Base-by-base conservation (phyloP, 768 basidiomycete genomes). In the Lactifluus echinatus region DNA sequence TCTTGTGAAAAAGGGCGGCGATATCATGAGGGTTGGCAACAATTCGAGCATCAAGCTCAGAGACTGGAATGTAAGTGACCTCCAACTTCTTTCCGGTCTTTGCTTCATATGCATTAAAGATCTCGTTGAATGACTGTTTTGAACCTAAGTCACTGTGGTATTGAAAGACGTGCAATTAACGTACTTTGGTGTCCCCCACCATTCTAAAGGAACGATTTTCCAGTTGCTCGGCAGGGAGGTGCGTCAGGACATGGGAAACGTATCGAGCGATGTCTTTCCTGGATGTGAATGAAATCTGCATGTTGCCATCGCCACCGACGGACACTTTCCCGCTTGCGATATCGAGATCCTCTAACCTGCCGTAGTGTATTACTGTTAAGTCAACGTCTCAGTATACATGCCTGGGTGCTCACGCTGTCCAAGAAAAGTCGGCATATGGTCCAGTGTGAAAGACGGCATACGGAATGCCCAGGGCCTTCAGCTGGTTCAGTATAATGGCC, bases 201-300 rank as follows among this genome's bases (percentile, higher is more conserved):
- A 64, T 21, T 14, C 17, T 24, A 50, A 64, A 56, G 2, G 36
- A n/a, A 10, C 44, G 36, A 31, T 55, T 45, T 28, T 60, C 31
- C 24, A 66, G 34, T 10, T 64, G 31, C 8, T 53, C 56, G 14
- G 50, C 7, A 11, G 57, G 50, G 3, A 64, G 23, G 45, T 36
- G 52, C 6, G 63, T 63, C 21, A 65, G 46, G n/a, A 57, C 61
- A 36, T 66, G 39, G 8, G 53, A 43, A 21, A 65, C 17, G 28
- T 57, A 65, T 46, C 64, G 61, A 8, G 65, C 66, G 12, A 64
- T 55, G 43, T 66, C 66, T 14, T 21, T 12, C 4, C 58, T 57
- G 19, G 62, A 46, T 17, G 63, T 66, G 39, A 42, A 65, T 8
- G 63, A 53, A 11, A 62, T 12, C 3, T 21, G 39, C 19, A 49